phyloP scores from a whole-genome alignment of 129 eudicot species.

The Escallonia herrerae region DNA sequence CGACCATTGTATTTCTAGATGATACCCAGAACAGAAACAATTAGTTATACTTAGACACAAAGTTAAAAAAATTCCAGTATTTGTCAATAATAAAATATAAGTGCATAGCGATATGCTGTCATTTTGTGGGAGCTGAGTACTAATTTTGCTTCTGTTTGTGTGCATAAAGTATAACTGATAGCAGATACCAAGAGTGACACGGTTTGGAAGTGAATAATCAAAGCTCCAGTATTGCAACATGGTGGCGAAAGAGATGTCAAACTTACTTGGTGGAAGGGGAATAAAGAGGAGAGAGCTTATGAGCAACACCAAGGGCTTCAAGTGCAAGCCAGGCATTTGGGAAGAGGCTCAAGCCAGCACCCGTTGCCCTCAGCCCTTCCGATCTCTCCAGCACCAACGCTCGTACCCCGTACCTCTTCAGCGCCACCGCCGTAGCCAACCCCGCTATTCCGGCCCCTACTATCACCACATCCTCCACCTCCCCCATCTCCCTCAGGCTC shows the following conservation, averaged over 20 bases:
- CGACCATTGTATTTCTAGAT: too few relatives aligned
- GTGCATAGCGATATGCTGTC: too few relatives aligned
- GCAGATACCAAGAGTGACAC: too few relatives aligned
- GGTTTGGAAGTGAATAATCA: too few relatives aligned
- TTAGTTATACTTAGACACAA: too few relatives aligned
- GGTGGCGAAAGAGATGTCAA: not conserved
- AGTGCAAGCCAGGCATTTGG: conserved; percentile 7
- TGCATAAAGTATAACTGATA: too few relatives aligned
- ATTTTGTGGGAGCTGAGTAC: too few relatives aligned
- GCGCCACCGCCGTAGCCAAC: not conserved
- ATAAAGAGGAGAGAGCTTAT: not conserved
- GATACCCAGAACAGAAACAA: too few relatives aligned
- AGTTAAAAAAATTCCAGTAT: too few relatives aligned
- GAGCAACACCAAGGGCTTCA: conserved; percentile 9
- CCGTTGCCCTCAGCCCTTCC: not conserved
- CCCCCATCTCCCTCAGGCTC: not conserved
- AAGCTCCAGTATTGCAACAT: too few relatives aligned
- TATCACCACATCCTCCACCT: not conserved
- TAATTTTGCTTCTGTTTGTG: too few relatives aligned
- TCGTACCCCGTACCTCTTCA: not conserved
- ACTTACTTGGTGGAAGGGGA: not conserved
- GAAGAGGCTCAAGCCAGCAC: not conserved
- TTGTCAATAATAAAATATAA: too few relatives aligned
- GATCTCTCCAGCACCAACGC: not conserved
- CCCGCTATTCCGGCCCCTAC: not conserved